These are phyloP conservation scores for Taphrina sp. DNA, from an alignment of 1,139 yeast species.

Conservation along the genomic window DNA sequence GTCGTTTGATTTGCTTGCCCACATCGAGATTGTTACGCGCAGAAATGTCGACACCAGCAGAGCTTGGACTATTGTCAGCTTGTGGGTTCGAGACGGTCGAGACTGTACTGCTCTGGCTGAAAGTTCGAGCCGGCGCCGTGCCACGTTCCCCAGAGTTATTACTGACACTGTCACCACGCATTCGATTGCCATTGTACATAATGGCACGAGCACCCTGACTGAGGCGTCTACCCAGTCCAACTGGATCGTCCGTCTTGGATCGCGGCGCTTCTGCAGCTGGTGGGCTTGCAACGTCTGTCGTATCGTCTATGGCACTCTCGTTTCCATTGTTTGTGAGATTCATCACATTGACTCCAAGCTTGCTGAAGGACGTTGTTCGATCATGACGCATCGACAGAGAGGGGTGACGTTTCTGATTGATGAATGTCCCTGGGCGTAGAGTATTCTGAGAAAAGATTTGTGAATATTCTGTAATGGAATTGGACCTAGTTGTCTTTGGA, in stretches of 20 bases:
- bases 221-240: slow-evolving; percentile 26
- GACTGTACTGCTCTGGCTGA: slow-evolving; percentile 6
- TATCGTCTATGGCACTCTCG: slow-evolving; percentile 26
- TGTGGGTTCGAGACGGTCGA: neutral
- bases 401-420: slow-evolving; percentile 26
- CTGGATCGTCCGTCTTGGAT: slow-evolving; percentile 22
- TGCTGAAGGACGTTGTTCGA: slow-evolving; percentile 15
- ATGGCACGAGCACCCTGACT: slow-evolving; percentile 31
- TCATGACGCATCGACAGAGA: slow-evolving; percentile 29
- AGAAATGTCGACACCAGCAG: no score
- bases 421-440: slow-evolving; percentile 8
- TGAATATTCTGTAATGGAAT: slow-evolving; percentile 27
- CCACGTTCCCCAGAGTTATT: neutral
- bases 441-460: slow-evolving; percentile 16
- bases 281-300: neutral
- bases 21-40: neutral
- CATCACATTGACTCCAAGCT: slow-evolving; percentile 5
- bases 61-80: neutral
- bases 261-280: neutral
- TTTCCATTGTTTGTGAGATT: neutral
- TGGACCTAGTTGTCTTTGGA: slow-evolving; percentile 3
- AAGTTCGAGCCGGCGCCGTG: neutral
- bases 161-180: slow-evolving; percentile 22
- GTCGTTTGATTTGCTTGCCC: slow-evolving; percentile 18
- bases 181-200: slow-evolving; percentile 30